phyloP scores from a whole-genome alignment of 805 yeast genomes.

The Sugiyamaella boreocaroliniensis region DNA sequence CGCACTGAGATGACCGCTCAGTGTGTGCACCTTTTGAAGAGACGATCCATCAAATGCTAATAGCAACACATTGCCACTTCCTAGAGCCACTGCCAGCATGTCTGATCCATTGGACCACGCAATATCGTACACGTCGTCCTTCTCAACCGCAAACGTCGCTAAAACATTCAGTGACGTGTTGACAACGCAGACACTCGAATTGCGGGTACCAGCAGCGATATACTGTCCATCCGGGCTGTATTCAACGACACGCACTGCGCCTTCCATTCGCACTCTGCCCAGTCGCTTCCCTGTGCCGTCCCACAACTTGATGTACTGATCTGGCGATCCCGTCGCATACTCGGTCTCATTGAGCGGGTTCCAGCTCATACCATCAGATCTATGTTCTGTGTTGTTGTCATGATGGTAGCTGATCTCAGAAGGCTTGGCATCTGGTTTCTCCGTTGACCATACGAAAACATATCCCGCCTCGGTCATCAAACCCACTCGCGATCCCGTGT shows the following conservation, averaged over 20 bases:
- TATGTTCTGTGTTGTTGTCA: neutral
- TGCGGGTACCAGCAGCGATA: slow-evolving; percentile 40
- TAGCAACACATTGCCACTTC: slow-evolving; percentile 39
- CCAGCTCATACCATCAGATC: slow-evolving; percentile 42
- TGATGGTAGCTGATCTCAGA: slow-evolving; percentile 12
- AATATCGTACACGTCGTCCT: slow-evolving; percentile 32
- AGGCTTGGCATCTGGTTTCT: slow-evolving; percentile 30
- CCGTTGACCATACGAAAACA: slow-evolving; percentile 32
- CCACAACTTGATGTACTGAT: slow-evolving; percentile 44
- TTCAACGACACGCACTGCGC: slow-evolving; percentile 20
- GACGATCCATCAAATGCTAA: slow-evolving; percentile 10
- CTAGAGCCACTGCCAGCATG: slow-evolving; percentile 42
- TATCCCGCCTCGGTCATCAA: slow-evolving; percentile 26
- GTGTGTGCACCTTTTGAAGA: slow-evolving; percentile 13
- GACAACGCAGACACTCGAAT: slow-evolving; percentile 34
- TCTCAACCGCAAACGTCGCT: slow-evolving; percentile 21
- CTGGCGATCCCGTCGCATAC: slow-evolving; percentile 46
- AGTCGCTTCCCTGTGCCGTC: slow-evolving; percentile 34
- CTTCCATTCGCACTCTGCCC: slow-evolving; percentile 29
- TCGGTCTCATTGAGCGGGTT: slow-evolving; percentile 40
- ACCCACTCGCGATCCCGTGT: slow-evolving; percentile 28
- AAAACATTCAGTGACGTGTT: slow-evolving; percentile 31
- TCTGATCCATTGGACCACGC: slow-evolving; percentile 32
- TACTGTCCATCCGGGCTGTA: slow-evolving; percentile 45
- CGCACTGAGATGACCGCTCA: slow-evolving; percentile 47